Percentiles rank a stretch among this genome's conserved stretches.
Evolutionary conservation across 2,329 filamentous ascomycete species (phyloP).

Genomic region (Fusarium pseudoanthophilum): DNA sequence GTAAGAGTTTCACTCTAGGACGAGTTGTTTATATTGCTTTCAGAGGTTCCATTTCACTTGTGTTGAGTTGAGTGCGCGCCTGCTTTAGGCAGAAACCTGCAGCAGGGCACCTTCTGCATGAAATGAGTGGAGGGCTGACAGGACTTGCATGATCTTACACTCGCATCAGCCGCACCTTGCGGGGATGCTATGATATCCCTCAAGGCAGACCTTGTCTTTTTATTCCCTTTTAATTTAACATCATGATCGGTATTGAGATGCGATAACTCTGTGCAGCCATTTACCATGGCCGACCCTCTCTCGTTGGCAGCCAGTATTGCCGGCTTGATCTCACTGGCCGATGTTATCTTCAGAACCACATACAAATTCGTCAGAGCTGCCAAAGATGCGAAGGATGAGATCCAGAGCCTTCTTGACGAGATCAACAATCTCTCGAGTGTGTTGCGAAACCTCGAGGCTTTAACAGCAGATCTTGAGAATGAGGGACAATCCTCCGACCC

Average conservation of each 20-base stretch:
- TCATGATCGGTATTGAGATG: fast-evolving
- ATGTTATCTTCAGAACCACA: background rate
- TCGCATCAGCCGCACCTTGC: background rate
- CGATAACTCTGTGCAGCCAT: fast-evolving
- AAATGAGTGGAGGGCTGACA: background rate
- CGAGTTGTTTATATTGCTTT: too few relatives aligned
- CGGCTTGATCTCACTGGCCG: background rate
- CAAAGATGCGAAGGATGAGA: background rate
- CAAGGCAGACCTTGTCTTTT: too few relatives aligned
- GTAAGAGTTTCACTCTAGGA: too few relatives aligned
- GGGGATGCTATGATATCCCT: background rate
- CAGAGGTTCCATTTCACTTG: too few relatives aligned
- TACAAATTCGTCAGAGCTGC: conserved; percentile 3
- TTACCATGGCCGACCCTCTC: conserved; percentile 10
- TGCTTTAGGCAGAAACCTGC: background rate
- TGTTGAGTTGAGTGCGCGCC: background rate
- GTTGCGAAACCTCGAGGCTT: background rate
- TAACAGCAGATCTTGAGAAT: background rate
- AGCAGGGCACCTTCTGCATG: background rate
- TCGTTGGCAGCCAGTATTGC: conserved; percentile 13
- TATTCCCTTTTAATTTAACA: background rate
- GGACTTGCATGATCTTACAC: background rate
- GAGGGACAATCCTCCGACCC: conserved; percentile 1
- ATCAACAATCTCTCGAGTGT: background rate
- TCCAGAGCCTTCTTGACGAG: background rate